These are phyloP conservation scores for Candida labiduridarum DNA, from an alignment of 1,139 yeast species.

Conservation along the genomic window DNA sequence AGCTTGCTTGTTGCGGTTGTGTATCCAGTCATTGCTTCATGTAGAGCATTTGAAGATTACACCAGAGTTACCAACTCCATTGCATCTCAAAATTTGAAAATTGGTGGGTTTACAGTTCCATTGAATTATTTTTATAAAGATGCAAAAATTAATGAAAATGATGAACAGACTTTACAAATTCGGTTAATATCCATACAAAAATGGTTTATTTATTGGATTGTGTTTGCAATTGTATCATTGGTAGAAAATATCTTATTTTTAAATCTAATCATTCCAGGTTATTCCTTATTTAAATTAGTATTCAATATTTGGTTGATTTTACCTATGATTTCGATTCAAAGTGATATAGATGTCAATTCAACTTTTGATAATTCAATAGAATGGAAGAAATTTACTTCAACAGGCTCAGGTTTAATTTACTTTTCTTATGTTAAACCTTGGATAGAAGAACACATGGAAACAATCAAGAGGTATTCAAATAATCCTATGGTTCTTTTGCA, in stretches of 20 bases:
- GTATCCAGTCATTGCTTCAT: slow-evolving; percentile 57
- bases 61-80: slow-evolving; percentile 26
- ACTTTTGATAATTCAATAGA: slow-evolving; percentile 21
- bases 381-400: slow-evolving; percentile 28
- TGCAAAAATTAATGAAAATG: slow-evolving; percentile 9
- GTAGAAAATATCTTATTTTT: slow-evolving; percentile 37
- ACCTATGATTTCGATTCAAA: slow-evolving; percentile 35
- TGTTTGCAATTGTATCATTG: slow-evolving; percentile 37
- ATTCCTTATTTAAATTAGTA: slow-evolving; percentile 40
- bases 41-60: slow-evolving; percentile 51
- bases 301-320: slow-evolving; percentile 55
- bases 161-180: slow-evolving; percentile 24
- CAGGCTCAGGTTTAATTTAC: slow-evolving; percentile 44
- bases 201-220: slow-evolving; percentile 64
- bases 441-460: slow-evolving; percentile 26
- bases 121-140: slow-evolving; percentile 17
- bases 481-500: slow-evolving; percentile 11
- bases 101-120: slow-evolving; percentile 39
- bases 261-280: slow-evolving; percentile 49
- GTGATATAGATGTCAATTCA: slow-evolving; percentile 11
- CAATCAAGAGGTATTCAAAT: slow-evolving; percentile 11
- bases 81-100: slow-evolving; percentile 30
- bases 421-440: slow-evolving; percentile 35
- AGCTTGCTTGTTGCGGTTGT: slow-evolving; percentile 39
- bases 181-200: slow-evolving; percentile 49